These are phyloP conservation scores for Agastache rugosa DNA, from an alignment of 257 asterid species.

Conservation along the genomic window DNA sequence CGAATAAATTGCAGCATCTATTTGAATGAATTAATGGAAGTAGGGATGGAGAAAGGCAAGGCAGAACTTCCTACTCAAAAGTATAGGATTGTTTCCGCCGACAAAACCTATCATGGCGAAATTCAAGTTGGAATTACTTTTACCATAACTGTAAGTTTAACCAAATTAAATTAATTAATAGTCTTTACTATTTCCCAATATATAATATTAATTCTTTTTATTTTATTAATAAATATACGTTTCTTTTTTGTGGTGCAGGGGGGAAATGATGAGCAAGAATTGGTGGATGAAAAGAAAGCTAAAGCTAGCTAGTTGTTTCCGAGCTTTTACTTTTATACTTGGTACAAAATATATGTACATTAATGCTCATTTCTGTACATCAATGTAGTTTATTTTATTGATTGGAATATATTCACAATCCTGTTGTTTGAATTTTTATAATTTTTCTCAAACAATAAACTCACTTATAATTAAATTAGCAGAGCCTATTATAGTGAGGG, in stretches of 20 bases:
- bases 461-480: not conserved
- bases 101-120: constrained; percentile 62
- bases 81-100: constrained; percentile 51
- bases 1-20: constrained; percentile 47
- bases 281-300: not conserved
- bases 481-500: too few species aligned
- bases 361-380: not conserved
- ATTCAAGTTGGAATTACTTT: constrained; percentile 63
- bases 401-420: not conserved
- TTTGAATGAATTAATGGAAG: constrained; percentile 59
- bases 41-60: constrained; percentile 66
- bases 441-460: too few species aligned
- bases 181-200: too few species aligned
- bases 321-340: not conserved
- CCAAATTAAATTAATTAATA: not conserved
- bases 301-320: constrained; percentile 8
- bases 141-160: constrained; percentile 45
- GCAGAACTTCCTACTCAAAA: constrained; percentile 56
- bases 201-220: not conserved
- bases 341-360: not conserved
- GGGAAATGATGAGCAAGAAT: constrained; percentile 16
- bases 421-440: not conserved
- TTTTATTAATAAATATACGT: not conserved
- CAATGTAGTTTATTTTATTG: not conserved
- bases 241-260: constrained; percentile 22